These are phyloP conservation scores for Roridomyces roridus DNA, from an alignment of 768 basidiomycete genomes.

Conservation along the genomic window DNA sequence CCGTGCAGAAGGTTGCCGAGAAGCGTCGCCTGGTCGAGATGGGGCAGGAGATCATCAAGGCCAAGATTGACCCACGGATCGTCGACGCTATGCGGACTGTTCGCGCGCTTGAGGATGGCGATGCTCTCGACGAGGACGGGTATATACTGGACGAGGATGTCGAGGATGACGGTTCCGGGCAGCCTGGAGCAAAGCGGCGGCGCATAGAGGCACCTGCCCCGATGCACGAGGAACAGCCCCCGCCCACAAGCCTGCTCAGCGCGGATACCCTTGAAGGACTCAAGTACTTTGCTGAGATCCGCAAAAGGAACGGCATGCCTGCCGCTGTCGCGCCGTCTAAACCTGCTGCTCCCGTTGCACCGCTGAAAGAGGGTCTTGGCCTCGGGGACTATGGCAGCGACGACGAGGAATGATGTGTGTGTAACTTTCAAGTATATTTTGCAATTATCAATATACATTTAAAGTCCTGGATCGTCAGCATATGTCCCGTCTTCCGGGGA, in stretches of 20 bases:
- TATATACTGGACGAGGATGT: slow-evolving; percentile 36
- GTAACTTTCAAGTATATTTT: too few species aligned
- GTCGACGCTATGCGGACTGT: slow-evolving; percentile 89
- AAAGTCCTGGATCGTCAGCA: slow-evolving; percentile 36
- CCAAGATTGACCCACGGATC: slow-evolving; percentile 85
- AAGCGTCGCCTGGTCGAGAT: slow-evolving; percentile 82
- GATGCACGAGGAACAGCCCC: slow-evolving; percentile 36
- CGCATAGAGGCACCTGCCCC: slow-evolving; percentile 35
- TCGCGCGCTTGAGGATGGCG: slow-evolving; percentile 88
- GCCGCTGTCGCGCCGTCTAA: slow-evolving; percentile 32
- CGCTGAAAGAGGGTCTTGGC: slow-evolving; percentile 56
- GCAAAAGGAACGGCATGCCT: slow-evolving; percentile 62
- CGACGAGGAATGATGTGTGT: slow-evolving; percentile 45
- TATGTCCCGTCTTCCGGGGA: slow-evolving; percentile 38
- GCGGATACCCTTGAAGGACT: slow-evolving; percentile 89
- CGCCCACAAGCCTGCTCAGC: slow-evolving; percentile 69
- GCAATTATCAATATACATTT: too few species aligned
- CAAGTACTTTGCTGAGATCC: slow-evolving; percentile 89
- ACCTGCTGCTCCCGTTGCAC: slow-evolving; percentile 37
- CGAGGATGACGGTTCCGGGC: slow-evolving; percentile 38
- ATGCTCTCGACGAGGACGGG: slow-evolving; percentile 47
- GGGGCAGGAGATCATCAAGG: slow-evolving; percentile 86
- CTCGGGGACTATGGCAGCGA: slow-evolving; percentile 85
- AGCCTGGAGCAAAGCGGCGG: slow-evolving; percentile 42
- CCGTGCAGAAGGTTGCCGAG: slow-evolving; percentile 85